These are phyloP conservation scores for Plasmopara muralis DNA, from an alignment of 352 stramenopile genomes.

Conservation along the genomic window DNA sequence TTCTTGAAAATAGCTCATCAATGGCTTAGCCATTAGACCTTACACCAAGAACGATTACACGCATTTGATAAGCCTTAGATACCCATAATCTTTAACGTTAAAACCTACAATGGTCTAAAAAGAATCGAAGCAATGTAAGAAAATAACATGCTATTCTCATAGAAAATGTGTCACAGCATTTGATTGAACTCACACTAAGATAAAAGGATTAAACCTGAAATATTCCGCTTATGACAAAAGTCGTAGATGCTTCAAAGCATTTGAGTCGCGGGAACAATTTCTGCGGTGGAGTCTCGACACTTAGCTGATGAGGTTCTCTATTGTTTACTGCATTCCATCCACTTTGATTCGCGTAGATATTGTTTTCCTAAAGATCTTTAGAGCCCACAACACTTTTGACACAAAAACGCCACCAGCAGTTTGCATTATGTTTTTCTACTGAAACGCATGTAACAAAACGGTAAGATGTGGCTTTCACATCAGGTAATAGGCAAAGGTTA, in stretches of 20 bases:
- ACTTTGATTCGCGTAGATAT: constrained; percentile 25
- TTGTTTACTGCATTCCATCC: constrained; percentile 22
- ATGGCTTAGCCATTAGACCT: constrained; percentile 44
- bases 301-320: constrained; percentile 50
- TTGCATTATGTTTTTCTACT: constrained; percentile 41
- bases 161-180: background rate
- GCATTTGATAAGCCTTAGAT: constrained; percentile 54
- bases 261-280: constrained; percentile 59
- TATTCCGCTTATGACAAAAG: constrained; percentile 48
- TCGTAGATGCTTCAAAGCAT: constrained; percentile 58
- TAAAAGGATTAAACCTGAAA: constrained; percentile 71
- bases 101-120: constrained; percentile 61
- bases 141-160: background rate
- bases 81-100: constrained; percentile 56
- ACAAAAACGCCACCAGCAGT: constrained; percentile 46
- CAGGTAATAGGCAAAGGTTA: background rate
- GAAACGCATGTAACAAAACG: background rate
- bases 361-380: constrained; percentile 55
- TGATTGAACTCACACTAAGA: constrained; percentile 43
- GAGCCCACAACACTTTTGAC: constrained; percentile 39
- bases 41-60: constrained; percentile 53
- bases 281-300: constrained; percentile 67
- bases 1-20: constrained; percentile 62
- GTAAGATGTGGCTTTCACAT: no score
- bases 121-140: background rate